Conservation (phyloP, 2,329 filamentous ascomycete species). For the Verticillium alfalfae region DNA sequence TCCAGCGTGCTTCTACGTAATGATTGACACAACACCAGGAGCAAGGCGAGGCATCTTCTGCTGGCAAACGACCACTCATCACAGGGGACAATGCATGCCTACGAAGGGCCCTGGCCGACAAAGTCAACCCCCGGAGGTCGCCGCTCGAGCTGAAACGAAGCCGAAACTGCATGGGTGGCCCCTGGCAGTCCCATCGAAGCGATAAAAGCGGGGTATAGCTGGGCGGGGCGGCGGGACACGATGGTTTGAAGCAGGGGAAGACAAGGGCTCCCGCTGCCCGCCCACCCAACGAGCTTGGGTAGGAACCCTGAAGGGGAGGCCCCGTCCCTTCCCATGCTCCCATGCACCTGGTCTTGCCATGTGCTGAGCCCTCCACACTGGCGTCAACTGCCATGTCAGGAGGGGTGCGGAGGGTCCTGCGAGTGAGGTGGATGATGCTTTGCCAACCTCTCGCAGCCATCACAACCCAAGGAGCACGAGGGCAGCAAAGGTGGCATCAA, state of each 20-base stretch:
- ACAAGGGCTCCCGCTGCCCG: neutral
- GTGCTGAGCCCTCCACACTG: neutral
- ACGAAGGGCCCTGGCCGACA: neutral
- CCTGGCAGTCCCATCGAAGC: neutral
- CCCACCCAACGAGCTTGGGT: neutral
- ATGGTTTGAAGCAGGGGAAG: neutral
- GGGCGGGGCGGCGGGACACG: neutral
- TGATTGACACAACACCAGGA: neutral
- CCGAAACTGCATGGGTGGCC: neutral
- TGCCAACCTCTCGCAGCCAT: neutral
- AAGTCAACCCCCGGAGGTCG: neutral
- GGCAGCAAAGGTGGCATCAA: too few relatives aligned
- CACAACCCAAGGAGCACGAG: too few relatives aligned
- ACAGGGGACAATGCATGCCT: neutral
- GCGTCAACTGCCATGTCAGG: neutral
- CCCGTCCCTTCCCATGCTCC: neutral
- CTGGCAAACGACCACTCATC: neutral
- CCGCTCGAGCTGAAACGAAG: neutral
- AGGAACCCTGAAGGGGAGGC: neutral
- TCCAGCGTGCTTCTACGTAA: neutral
- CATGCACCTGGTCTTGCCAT: neutral
- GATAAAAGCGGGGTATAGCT: constrained; percentile 5
- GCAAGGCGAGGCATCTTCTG: neutral
- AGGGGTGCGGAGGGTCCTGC: neutral
- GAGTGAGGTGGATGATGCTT: neutral